Evolutionary conservation across 805 yeast species (phyloP), one percentile per base, ranked within the genome.

Genomic region (Candida sakaeoensis): DNA sequence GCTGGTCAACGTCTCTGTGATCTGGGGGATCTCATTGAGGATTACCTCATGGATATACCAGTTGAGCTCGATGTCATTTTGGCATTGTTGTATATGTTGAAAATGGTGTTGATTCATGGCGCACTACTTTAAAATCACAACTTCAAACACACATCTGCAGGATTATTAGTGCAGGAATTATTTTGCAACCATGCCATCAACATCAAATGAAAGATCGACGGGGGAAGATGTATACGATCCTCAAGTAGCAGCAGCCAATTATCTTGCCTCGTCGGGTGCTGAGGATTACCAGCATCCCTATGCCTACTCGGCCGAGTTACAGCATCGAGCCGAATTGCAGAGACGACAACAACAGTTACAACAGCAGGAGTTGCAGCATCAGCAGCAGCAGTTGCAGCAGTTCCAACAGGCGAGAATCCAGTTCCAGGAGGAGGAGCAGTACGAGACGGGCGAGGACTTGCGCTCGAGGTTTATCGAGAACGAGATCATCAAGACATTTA

Each of bases 1-100:
- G 15, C 61, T 60, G 37, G 60, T 57, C 12, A 68, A 58, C 3
- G 74, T 61, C 40, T 68, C 74, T 2, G 55, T 46, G 2, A 63
- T 50, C 33, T 61, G 66, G 19, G 63, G 57, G 16, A 61, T 51
- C 34, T 63, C 68, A 10, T 59, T 62, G 14, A 37, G 37, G 8
- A 60, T 48, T 23, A 58, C 45, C 16, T 43, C 32, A 14, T 45
- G 24, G 6, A 54, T 46, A 19, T 57, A 54, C 69, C 68, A 63
- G 37, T 61, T 65, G 13, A 63, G 49, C 40, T 63, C 68, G n/a
- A 40, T 39, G 25, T 55, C 56, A 16, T 33, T 32, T 4, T 33
- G 37, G 14, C 24, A 13, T 5, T 14, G 18, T 23, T 40, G 50
- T 10, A 44, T 29, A 27, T 31, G 13, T 4, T 33, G 13, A 10